phyloP scores from a whole-genome alignment of 768 basidiomycete species.

The Amanita jacksonii region DNA sequence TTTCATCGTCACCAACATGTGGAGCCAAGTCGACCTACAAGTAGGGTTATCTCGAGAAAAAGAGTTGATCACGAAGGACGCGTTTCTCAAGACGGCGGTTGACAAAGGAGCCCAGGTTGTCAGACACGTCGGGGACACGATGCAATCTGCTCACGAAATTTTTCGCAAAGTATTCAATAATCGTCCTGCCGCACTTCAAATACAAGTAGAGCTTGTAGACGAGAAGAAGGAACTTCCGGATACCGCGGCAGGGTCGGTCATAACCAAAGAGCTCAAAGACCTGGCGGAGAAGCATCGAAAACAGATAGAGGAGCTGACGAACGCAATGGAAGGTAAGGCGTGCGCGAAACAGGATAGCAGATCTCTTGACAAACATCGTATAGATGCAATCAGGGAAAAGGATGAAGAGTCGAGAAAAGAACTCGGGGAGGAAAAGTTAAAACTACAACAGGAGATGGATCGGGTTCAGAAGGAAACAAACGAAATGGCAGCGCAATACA shows the following conservation, averaged over 20 bases:
- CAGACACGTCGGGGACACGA: conserved; percentile 32
- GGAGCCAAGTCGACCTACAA: conserved; percentile 31
- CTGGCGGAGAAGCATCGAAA: conserved; percentile 35
- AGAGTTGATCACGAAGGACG: conserved; percentile 29
- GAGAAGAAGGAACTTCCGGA: conserved; percentile 37
- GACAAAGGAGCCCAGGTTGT: conserved; percentile 36
- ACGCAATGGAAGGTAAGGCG: conserved; percentile 34
- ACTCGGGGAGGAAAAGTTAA: conserved; percentile 33
- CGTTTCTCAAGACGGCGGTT: conserved; percentile 44
- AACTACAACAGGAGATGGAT: conserved; percentile 32
- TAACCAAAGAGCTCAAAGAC: conserved; percentile 38
- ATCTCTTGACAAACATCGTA: neutral
- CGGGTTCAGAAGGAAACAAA: conserved; percentile 30
- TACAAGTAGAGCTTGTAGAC: conserved; percentile 48
- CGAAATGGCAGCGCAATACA: conserved; percentile 30
- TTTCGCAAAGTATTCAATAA: conserved; percentile 32
- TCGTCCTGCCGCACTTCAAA: conserved; percentile 33
- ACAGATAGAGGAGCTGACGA: conserved; percentile 35
- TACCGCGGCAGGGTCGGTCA: conserved; percentile 44
- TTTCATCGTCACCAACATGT: conserved; percentile 41
- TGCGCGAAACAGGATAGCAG: neutral
- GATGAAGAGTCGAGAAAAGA: conserved; percentile 38
- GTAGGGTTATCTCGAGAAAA: conserved; percentile 32
- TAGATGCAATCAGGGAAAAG: conserved; percentile 29
- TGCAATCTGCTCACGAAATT: conserved; percentile 32